These are phyloP conservation scores for Terfezia boudieri DNA, from an alignment of 495 filamentous ascomycete species.

Conservation along the genomic window DNA sequence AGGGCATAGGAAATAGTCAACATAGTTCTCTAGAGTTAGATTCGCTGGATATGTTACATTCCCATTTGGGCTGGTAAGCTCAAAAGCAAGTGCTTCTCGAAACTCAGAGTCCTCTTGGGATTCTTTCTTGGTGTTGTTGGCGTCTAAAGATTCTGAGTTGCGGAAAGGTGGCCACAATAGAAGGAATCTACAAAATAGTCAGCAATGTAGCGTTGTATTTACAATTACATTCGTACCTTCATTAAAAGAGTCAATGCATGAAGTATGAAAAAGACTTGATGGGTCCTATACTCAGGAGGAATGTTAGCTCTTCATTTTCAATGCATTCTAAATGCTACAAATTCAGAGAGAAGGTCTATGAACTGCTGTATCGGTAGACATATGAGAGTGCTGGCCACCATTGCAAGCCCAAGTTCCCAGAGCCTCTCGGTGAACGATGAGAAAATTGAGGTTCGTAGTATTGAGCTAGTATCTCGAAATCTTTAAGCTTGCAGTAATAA, in stretches of 20 bases:
- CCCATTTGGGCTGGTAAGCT: conserved; percentile 74
- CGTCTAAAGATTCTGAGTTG: conserved; percentile 63
- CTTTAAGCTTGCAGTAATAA: conserved; percentile 69
- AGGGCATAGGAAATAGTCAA: conserved; percentile 76
- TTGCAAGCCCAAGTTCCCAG: conserved; percentile 64
- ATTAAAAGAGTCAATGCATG: conserved; percentile 80
- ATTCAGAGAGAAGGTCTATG: neutral
- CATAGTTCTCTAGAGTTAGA: conserved; percentile 56
- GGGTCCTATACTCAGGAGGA: conserved; percentile 30
- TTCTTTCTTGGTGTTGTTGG: conserved; percentile 14
- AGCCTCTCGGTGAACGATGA: conserved; percentile 64
- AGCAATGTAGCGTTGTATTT: neutral
- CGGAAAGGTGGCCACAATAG: conserved; percentile 87
- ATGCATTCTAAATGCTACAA: conserved; percentile 4
- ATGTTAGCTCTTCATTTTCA: neutral
- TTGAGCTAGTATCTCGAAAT: conserved; percentile 86
- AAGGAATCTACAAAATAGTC: conserved; percentile 39
- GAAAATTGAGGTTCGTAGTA: conserved; percentile 68
- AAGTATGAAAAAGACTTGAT: conserved; percentile 83
- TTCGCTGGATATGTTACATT: conserved; percentile 80
- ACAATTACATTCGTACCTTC: conserved; percentile 31
- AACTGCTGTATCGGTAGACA: neutral
- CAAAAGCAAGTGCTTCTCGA: conserved; percentile 69
- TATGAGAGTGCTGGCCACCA: neutral
- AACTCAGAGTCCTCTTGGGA: conserved; percentile 28